These are phyloP conservation scores for Russula vinacea DNA, from an alignment of 768 basidiomycete genomes.

Conservation along the genomic window DNA sequence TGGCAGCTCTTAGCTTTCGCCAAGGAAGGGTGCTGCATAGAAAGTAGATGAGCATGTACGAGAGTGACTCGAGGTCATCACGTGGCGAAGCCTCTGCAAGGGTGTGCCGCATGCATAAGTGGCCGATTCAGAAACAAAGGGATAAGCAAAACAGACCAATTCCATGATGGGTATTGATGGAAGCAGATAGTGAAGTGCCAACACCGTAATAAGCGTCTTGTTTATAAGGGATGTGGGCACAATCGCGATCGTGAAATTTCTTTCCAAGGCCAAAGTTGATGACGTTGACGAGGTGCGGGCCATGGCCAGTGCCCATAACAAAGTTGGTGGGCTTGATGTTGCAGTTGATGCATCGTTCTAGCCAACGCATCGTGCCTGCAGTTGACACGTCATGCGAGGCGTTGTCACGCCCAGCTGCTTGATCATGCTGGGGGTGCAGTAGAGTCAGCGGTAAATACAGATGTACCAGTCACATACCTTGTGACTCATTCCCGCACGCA, in stretches of 20 bases:
- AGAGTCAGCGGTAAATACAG: no score
- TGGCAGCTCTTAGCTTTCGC: slow-evolving; percentile 64
- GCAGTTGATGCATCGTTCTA: no score
- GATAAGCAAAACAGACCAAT: slow-evolving; percentile 48
- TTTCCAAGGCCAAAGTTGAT: slow-evolving; percentile 86
- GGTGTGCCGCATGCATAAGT: slow-evolving; percentile 6
- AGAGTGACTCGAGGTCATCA: slow-evolving; percentile 75
- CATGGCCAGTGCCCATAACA: slow-evolving; percentile 83
- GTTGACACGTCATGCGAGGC: no score
- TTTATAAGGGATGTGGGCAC: slow-evolving; percentile 66
- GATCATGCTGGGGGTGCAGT: no score
- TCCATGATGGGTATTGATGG: slow-evolving; percentile 72
- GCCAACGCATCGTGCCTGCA: no score
- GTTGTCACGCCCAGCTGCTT: no score
- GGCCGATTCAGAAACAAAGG: slow-evolving; percentile 9
- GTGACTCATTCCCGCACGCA: no score
- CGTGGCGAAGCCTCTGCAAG: slow-evolving; percentile 65
- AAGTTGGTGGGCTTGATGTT: slow-evolving; percentile 99
- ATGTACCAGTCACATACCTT: no score
- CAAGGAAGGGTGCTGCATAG: slow-evolving; percentile 74
- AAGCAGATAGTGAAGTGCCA: slow-evolving; percentile 73
- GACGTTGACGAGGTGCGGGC: slow-evolving; percentile 78
- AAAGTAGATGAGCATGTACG: slow-evolving; percentile 83
- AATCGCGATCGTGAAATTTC: slow-evolving; percentile 67
- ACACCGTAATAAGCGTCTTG: slow-evolving; percentile 76